These are phyloP conservation scores for Caloboletus inedulis DNA, from an alignment of 1,284 basidiomycete species.

Conservation along the genomic window DNA sequence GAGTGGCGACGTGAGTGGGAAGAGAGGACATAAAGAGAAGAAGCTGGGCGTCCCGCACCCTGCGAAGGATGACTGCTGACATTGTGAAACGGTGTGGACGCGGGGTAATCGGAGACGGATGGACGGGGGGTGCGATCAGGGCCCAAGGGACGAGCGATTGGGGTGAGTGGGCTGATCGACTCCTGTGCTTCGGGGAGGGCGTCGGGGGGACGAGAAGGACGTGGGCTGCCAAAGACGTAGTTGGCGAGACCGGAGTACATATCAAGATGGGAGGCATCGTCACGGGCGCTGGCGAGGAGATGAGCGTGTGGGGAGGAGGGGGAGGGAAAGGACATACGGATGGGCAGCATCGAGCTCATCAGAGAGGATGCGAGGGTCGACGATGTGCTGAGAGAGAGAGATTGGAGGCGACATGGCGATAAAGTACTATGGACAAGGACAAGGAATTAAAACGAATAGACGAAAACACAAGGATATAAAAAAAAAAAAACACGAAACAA, in stretches of 20 bases:
- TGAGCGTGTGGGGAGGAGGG: neutral
- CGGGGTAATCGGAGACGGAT: conserved; percentile 40
- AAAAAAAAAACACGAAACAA: neutral
- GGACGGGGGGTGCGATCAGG: conserved; percentile 55
- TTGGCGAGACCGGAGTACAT: conserved; percentile 29
- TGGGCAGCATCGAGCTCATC: conserved; percentile 23
- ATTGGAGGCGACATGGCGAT: conserved; percentile 15
- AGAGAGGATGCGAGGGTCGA: conserved; percentile 31
- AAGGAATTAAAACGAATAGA: neutral
- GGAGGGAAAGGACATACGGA: conserved; percentile 5
- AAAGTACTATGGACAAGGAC: conserved; percentile 10
- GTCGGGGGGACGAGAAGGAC: conserved; percentile 12
- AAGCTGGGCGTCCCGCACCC: conserved; percentile 27
- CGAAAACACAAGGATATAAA: neutral
- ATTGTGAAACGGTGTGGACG: conserved; percentile 16
- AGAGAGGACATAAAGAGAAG: conserved; percentile 11
- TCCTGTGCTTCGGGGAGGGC: conserved; percentile 13
- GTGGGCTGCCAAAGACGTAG: conserved; percentile 28
- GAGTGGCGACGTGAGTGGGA: conserved; percentile 19
- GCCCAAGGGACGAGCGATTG: conserved; percentile 19
- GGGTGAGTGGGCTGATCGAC: conserved; percentile 30
- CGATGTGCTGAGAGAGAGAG: conserved; percentile 32
- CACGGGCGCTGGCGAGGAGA: neutral
- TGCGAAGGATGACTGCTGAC: conserved; percentile 43
- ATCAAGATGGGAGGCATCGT: conserved; percentile 1